phyloP scores from a whole-genome alignment of 345 rosid species.

The Rhodomyrtus tomentosa region DNA sequence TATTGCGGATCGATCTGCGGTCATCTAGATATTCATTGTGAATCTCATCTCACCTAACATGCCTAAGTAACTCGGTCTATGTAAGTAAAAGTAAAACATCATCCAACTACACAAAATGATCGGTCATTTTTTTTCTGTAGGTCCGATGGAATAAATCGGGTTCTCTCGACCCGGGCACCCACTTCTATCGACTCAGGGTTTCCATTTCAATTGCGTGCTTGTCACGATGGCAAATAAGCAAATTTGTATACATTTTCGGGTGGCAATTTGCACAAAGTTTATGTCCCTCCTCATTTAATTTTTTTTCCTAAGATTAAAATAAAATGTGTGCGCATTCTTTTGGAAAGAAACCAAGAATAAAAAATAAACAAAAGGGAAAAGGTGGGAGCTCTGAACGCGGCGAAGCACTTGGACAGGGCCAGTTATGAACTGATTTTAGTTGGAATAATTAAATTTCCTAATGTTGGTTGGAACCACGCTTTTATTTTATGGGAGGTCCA shows the following conservation, averaged over 20 bases:
- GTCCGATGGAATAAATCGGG: neutral
- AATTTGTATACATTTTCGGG: neutral
- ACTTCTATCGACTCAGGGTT: neutral
- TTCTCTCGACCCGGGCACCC: neutral
- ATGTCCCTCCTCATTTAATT: neutral
- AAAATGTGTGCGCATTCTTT: neutral
- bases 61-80: too few relatives aligned
- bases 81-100: too few relatives aligned
- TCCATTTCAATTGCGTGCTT: neutral
- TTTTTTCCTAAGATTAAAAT: neutral
- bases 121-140: too few relatives aligned
- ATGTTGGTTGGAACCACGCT: neutral
- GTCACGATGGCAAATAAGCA: neutral
- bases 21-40: neutral
- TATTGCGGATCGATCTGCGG: too few relatives aligned
- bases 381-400: neutral
- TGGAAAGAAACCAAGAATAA: neutral
- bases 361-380: neutral
- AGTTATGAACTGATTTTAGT: neutral
- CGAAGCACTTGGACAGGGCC: neutral
- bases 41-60: neutral
- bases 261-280: neutral
- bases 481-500: neutral
- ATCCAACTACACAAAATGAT: too few relatives aligned
- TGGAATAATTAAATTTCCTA: neutral